These are phyloP conservation scores for Boletus pseudopeckii DNA, from an alignment of 768 basidiomycete species.

Conservation along the genomic window DNA sequence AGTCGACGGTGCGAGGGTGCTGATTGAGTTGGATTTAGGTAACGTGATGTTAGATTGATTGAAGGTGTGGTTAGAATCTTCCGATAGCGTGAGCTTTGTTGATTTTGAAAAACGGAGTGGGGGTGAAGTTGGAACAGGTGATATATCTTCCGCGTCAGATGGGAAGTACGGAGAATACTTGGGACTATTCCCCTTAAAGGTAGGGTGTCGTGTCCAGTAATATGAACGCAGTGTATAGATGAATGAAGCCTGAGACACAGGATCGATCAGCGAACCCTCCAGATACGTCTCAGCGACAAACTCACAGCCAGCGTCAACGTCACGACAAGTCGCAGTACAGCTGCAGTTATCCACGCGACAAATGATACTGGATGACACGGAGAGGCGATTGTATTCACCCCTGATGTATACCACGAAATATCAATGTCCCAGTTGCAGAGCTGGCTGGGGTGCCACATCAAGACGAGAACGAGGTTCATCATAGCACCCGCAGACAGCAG, in stretches of 20 bases:
- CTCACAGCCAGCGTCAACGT: constrained; percentile 55
- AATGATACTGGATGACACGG: constrained; percentile 30
- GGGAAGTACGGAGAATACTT: constrained; percentile 17
- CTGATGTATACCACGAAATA: constrained; percentile 54
- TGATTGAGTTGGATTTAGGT: constrained; percentile 24
- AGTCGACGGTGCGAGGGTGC: constrained; percentile 26
- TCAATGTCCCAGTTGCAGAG: constrained; percentile 68
- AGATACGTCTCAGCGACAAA: constrained; percentile 8
- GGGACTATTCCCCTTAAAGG: neutral
- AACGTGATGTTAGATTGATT: constrained; percentile 23
- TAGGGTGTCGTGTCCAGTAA: constrained; percentile 17
- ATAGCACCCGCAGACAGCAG: constrained; percentile 51
- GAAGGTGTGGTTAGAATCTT: constrained; percentile 18
- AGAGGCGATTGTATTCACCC: constrained; percentile 19
- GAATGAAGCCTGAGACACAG: constrained; percentile 21
- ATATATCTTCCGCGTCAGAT: constrained; percentile 21
- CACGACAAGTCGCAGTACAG: constrained; percentile 49
- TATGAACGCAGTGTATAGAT: constrained; percentile 18
- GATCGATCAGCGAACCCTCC: constrained; percentile 3
- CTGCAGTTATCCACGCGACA: constrained; percentile 53
- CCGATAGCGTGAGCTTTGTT: constrained; percentile 12
- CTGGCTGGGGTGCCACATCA: constrained; percentile 46
- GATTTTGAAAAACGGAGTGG: constrained; percentile 14
- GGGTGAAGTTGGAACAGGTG: constrained; percentile 15
- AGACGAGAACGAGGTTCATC: constrained; percentile 53